Percentiles rank a stretch among this genome's conserved stretches.
Evolutionary conservation across 75 land plant species (phyloP).

Genomic region (Cryptomeria japonica): DNA sequence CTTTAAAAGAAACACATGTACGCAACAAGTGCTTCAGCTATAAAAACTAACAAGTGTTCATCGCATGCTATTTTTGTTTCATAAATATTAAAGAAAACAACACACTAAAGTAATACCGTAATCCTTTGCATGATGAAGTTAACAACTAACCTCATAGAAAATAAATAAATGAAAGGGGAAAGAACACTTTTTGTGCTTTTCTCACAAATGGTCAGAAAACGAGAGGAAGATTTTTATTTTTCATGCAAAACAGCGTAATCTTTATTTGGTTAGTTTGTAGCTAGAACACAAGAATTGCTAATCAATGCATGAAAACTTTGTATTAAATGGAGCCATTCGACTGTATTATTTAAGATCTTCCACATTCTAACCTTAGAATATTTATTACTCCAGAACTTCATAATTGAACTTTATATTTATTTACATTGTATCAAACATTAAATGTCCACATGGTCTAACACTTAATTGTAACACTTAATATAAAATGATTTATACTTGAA

Average conservation of each 20-base stretch:
- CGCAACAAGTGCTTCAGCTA: neutral
- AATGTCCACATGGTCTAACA: neutral
- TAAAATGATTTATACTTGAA: neutral
- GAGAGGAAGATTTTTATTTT: neutral
- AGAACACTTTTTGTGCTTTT: neutral
- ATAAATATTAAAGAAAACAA: neutral
- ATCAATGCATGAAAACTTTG: neutral
- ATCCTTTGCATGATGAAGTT: neutral
- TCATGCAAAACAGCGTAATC: neutral
- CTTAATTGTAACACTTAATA: neutral
- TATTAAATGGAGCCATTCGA: neutral
- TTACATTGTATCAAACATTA: neutral
- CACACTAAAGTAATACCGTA: neutral
- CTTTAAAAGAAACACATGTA: neutral
- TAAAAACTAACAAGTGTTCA: neutral
- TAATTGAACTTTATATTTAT: neutral
- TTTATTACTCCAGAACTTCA: neutral
- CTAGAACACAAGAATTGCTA: neutral
- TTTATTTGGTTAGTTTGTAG: neutral
- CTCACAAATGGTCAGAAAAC: neutral
- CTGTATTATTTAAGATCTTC: neutral
- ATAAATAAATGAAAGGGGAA: neutral
- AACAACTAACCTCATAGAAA: neutral
- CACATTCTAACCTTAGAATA: neutral
- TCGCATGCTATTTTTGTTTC: neutral